Conservation (phyloP, 345 rosid species). For the Diplotaxis tenuifolia region DNA sequence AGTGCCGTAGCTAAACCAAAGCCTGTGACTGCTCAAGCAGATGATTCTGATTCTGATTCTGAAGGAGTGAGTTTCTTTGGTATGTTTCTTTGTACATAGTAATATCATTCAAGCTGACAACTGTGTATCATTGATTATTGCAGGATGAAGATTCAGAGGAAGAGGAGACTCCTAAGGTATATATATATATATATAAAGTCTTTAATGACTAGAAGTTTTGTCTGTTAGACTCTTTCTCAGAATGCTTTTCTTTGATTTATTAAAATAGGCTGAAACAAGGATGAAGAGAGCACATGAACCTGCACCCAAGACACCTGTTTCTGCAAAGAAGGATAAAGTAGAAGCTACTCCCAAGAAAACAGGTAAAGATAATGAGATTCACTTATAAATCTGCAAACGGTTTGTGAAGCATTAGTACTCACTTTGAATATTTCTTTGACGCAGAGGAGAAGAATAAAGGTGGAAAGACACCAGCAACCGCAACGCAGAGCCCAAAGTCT, state of each 20-base stretch:
- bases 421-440: neutral
- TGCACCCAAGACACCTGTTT: slow-evolving; percentile 52
- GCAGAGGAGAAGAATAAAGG: slow-evolving; percentile 70
- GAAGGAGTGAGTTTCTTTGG: slow-evolving; percentile 31
- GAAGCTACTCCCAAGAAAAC: slow-evolving; percentile 52
- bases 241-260: neutral
- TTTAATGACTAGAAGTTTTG: neutral
- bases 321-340: slow-evolving; percentile 61
- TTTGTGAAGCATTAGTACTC: neutral
- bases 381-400: neutral
- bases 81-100: neutral
- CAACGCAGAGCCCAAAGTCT: slow-evolving; percentile 57
- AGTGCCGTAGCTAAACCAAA: slow-evolving; percentile 21
- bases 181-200: neutral
- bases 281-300: slow-evolving; percentile 65
- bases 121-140: neutral
- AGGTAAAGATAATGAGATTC: slow-evolving; percentile 38
- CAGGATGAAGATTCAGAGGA: slow-evolving; percentile 42
- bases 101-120: neutral
- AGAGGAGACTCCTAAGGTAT: slow-evolving; percentile 68
- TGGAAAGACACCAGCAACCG: slow-evolving; percentile 34
- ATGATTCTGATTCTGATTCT: slow-evolving; percentile 37
- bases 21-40: slow-evolving; percentile 28
- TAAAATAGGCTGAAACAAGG: slow-evolving; percentile 21
- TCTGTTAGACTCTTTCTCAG: neutral